Conservation (phyloP, 306 rosid genomes). For the Prunus campanulata region DNA sequence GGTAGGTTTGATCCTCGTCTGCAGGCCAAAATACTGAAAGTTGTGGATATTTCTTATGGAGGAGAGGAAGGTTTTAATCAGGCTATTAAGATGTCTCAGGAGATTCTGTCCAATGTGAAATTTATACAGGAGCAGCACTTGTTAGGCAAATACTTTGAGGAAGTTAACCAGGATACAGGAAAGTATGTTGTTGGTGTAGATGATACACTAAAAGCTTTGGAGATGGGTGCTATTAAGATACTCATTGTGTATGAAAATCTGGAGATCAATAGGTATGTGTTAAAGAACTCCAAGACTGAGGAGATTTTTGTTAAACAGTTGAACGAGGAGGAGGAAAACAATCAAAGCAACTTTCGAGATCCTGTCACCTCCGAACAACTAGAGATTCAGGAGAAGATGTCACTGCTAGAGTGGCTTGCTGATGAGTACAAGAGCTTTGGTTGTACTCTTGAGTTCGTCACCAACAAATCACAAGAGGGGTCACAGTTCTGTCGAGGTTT, state of each 20-base stretch:
- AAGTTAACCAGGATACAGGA: constrained; percentile 55
- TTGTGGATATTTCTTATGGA: constrained; percentile 58
- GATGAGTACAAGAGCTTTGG: constrained; percentile 45
- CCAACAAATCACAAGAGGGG: constrained; percentile 59
- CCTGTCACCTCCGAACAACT: constrained; percentile 27
- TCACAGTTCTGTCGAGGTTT: constrained; percentile 52
- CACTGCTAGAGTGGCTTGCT: constrained; percentile 50
- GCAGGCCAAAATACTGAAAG: constrained; percentile 52
- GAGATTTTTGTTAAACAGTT: constrained; percentile 47
- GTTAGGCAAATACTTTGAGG: constrained; percentile 56
- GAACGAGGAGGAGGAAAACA: constrained; percentile 42
- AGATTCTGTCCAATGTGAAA: constrained; percentile 51
- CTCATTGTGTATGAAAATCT: constrained; percentile 57
- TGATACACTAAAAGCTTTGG: constrained; percentile 57
- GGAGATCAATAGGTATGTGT: constrained; percentile 40
- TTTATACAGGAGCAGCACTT: constrained; percentile 56
- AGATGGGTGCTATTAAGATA: constrained; percentile 58
- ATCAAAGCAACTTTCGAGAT: constrained; percentile 45
- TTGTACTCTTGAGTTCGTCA: constrained; percentile 50
- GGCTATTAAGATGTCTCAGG: constrained; percentile 50
- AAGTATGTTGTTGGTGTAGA: constrained; percentile 52
- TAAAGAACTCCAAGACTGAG: constrained; percentile 39
- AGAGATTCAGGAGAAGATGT: constrained; percentile 47
- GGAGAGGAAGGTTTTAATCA: constrained; percentile 60
- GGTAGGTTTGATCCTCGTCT: constrained; percentile 58